Conservation (phyloP, 768 basidiomycete species). For the Tylopilus sp. region DNA sequence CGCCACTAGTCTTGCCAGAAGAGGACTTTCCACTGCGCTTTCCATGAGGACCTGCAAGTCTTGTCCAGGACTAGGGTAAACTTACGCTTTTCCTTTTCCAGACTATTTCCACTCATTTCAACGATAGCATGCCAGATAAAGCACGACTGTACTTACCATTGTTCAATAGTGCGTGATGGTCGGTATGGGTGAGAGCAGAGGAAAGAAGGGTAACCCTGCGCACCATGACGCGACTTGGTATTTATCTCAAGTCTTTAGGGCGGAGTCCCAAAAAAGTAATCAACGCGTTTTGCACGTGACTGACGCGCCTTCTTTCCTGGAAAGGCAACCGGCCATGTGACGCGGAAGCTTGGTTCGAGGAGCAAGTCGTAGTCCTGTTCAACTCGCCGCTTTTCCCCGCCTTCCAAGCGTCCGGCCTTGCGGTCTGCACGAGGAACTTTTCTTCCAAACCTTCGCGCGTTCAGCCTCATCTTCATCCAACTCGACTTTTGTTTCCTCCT, state of each 20-base stretch:
- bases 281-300: conserved; percentile 37
- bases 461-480: conserved; percentile 15
- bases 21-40: conserved; percentile 43
- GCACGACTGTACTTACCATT: conserved; percentile 31
- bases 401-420: conserved; percentile 22
- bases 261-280: conserved; percentile 31
- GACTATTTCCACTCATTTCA: conserved; percentile 34
- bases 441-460: conserved; percentile 20
- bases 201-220: conserved; percentile 1
- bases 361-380: neutral
- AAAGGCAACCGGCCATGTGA: conserved; percentile 21
- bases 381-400: conserved; percentile 8
- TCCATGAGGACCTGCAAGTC: neutral
- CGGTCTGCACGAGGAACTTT: conserved; percentile 31
- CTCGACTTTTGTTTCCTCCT: conserved; percentile 6
- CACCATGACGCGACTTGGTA: conserved; percentile 24
- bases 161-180: conserved; percentile 7
- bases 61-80: conserved; percentile 5
- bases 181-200: conserved; percentile 16
- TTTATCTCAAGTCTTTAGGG: conserved; percentile 30
- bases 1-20: conserved; percentile 46
- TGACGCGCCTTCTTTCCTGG: conserved; percentile 23
- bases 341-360: conserved; percentile 15
- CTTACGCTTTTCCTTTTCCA: conserved; percentile 56
- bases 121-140: neutral